Evolutionary conservation across 345 rosid genomes (phyloP), one percentile per base, ranked within the genome.

Genomic region (Brassica cretica): DNA sequence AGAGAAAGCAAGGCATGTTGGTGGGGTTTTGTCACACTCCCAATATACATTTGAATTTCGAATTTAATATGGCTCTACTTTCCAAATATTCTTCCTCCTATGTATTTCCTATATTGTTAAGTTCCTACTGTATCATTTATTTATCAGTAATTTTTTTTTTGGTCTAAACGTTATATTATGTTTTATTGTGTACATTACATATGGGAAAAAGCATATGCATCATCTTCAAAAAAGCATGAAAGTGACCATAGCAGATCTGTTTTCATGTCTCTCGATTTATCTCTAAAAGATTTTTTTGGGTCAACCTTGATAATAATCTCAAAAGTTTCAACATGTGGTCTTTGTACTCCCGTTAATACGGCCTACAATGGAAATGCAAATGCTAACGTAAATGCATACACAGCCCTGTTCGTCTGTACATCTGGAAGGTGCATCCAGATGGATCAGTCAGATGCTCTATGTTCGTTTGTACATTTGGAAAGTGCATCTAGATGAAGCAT

Each of bases 21-120:
- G 84, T 67, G 74, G 82, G 84, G 80, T 79, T 68, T 14, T 72
- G 83, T 25, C 15, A 44, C 80, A 73, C 80, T 80, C 58, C 64
- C 76, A 73, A 70, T 78, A 74, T 69, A 79, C 78, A 68, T 79
- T 79, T 79, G 84, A 87, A 89, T 85, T 49, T 87, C 73, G 79
- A 87, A 84, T 72, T 68, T 79, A 79, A 69, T 79, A 51, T 69
- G 82, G 82, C 75, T 79, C 82, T 35, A 8, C 67, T 74, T 74
- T 79, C 82, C 82, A 79, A 74, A 79, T 79, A 79, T 79, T 79
- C 78, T 39, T 67, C 75, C 66, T 63, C 66, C 39, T 74, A 73
- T 73, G 74, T 79, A 63, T 39, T 74, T 68, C 3, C 37, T 49
- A 63, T 53, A 27, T 62, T 74, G 71, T 73, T 73, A 32, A 21